These are phyloP conservation scores for Musa troglodytarum DNA, from an alignment of 176 grass and related monocot genomes.

Conservation along the genomic window DNA sequence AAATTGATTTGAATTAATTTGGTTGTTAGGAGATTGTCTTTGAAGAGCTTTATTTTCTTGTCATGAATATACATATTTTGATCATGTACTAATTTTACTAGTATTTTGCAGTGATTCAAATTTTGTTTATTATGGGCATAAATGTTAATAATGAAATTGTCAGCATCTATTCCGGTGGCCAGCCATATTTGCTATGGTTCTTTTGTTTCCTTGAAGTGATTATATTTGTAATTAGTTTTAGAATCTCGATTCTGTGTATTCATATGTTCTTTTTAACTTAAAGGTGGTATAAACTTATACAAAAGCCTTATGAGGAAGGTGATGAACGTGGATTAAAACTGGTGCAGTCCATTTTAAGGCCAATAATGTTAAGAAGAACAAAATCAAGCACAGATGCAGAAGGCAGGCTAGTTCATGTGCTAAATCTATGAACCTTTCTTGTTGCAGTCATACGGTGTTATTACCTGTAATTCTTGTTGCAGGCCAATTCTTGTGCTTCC, in stretches of 20 bases:
- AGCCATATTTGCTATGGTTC: conserved; percentile 1
- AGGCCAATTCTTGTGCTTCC: conserved; percentile 89
- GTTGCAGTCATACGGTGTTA: background rate
- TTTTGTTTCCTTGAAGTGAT: conserved; percentile 2
- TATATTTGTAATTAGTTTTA: background rate
- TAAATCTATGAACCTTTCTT: background rate
- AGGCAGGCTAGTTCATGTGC: conserved; percentile 42
- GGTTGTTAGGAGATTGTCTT: no score
- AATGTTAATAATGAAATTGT: no score
- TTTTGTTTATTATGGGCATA: no score
- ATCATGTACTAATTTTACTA: no score
- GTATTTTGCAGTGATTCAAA: no score
- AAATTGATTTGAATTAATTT: no score
- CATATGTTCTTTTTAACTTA: conserved; percentile 9
- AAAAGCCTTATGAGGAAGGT: conserved; percentile 94
- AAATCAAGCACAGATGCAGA: conserved; percentile 90
- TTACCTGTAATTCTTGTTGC: conserved; percentile 23
- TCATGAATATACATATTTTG: no score
- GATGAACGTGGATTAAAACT: conserved; percentile 86
- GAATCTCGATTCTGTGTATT: conserved; percentile 5
- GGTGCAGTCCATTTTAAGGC: conserved; percentile 79
- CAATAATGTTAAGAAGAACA: conserved; percentile 93
- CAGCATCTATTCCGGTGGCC: no score
- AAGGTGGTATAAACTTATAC: conserved; percentile 97
- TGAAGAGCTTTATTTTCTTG: no score